These are phyloP conservation scores for Ophidiomyces ophidiicola DNA, from an alignment of 2,329 filamentous ascomycete genomes.

Conservation along the genomic window DNA sequence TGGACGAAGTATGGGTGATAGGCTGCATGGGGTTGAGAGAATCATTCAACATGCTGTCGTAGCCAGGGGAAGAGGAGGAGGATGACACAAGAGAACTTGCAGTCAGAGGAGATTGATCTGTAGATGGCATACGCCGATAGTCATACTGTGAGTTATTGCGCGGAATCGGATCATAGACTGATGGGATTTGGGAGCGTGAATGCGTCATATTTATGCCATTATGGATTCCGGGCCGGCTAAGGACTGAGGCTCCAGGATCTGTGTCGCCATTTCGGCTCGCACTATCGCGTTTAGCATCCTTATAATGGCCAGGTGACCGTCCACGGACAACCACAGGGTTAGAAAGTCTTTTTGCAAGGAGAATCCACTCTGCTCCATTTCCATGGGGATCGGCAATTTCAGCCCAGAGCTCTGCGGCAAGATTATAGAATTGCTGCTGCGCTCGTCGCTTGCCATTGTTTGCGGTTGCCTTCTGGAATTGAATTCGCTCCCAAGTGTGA, in stretches of 20 bases:
- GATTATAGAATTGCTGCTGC: conserved; percentile 82
- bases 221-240: conserved; percentile 24
- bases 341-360: conserved; percentile 60
- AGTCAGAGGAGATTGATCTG: conserved; percentile 29
- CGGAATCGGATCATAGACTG: conserved; percentile 27
- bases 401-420: conserved; percentile 74
- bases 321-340: conserved; percentile 80
- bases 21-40: conserved; percentile 31
- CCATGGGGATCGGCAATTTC: conserved; percentile 44
- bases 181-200: conserved; percentile 22
- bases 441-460: conserved; percentile 88
- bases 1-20: conserved; percentile 24
- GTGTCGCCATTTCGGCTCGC: conserved; percentile 53
- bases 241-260: conserved; percentile 38
- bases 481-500: conserved; percentile 74
- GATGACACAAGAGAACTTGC: conserved; percentile 31
- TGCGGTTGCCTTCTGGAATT: conserved; percentile 86
- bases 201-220: conserved; percentile 19
- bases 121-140: conserved; percentile 26
- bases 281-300: conserved; percentile 56
- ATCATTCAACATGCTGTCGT: conserved; percentile 29
- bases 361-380: conserved; percentile 44
- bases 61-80: conserved; percentile 28
- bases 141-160: conserved; percentile 26
- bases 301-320: conserved; percentile 69